Evolutionary conservation across 768 basidiomycete species (phyloP).

Genomic region (Lactarius pseudohatsudake): DNA sequence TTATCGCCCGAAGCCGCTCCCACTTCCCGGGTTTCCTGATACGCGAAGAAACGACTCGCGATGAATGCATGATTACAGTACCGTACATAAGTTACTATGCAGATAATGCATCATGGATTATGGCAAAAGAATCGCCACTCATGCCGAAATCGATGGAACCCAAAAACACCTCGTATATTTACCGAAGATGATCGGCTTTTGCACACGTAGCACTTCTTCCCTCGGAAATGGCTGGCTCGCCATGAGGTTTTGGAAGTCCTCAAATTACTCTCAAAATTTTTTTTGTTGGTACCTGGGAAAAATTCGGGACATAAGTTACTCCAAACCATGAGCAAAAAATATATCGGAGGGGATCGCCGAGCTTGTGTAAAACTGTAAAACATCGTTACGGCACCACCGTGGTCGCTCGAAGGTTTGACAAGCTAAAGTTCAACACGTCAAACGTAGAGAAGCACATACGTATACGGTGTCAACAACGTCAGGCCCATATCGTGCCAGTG

Average conservation of each 20-base stretch:
- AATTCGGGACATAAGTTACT: neutral
- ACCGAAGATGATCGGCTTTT: neutral
- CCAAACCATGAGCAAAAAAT: neutral
- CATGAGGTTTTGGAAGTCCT: neutral
- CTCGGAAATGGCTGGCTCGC: neutral
- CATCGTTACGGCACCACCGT: neutral
- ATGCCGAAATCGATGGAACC: neutral
- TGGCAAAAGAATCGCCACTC: neutral
- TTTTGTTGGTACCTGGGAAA: neutral
- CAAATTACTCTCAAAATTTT: neutral
- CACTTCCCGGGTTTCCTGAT: constrained; percentile 1
- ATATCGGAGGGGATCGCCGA: neutral
- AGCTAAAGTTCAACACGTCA: neutral
- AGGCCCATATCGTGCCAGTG: neutral
- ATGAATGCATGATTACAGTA: neutral
- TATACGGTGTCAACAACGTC: neutral
- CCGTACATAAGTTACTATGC: neutral
- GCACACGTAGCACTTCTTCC: neutral
- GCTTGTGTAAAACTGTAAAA: neutral
- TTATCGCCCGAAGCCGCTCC: constrained; percentile 1
- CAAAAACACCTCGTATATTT: neutral
- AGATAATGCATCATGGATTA: neutral
- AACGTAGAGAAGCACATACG: neutral
- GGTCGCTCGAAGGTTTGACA: neutral
- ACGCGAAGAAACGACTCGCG: neutral